Percentiles rank a stretch among this genome's conserved stretches.
Conservation (phyloP, 768 basidiomycete species). For the Mycena metata region DNA sequence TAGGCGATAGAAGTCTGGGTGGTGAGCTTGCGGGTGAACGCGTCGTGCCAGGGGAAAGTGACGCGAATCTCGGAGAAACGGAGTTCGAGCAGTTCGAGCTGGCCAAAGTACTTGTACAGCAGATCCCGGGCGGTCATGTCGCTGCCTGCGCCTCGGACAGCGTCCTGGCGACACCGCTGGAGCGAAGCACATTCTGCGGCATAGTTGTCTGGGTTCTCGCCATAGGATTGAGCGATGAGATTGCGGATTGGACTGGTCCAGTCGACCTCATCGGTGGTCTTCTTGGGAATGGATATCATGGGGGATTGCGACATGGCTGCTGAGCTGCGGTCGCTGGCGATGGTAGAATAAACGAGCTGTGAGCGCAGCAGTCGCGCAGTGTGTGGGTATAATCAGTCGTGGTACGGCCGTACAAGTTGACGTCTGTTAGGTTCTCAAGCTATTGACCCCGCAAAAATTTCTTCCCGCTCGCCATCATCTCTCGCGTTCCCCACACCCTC, state of each 20-base stretch:
- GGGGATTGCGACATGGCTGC: slow-evolving; percentile 82
- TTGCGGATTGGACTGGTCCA: slow-evolving; percentile 91
- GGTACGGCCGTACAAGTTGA: slow-evolving; percentile 7
- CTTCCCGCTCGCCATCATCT: slow-evolving; percentile 13
- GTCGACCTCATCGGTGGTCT: slow-evolving; percentile 96
- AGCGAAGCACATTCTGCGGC: slow-evolving; percentile 85
- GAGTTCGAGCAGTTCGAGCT: slow-evolving; percentile 96
- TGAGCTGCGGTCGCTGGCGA: too few relatives aligned
- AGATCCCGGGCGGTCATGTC: slow-evolving; percentile 96
- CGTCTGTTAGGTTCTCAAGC: slow-evolving; percentile 32
- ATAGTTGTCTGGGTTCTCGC: slow-evolving; percentile 93
- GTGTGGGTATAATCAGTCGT: background rate
- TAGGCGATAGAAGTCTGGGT: slow-evolving; percentile 97
- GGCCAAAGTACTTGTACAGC: slow-evolving; percentile 99
- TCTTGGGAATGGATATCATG: slow-evolving; percentile 92
- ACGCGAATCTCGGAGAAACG: slow-evolving; percentile 97
- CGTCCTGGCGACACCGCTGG: slow-evolving; percentile 94
- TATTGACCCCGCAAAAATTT: slow-evolving; percentile 40
- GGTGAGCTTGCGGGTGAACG: slow-evolving; percentile 93
- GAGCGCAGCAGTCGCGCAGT: slow-evolving; percentile 5
- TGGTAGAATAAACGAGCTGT: background rate
- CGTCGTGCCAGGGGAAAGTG: slow-evolving; percentile 97
- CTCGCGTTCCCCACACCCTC: background rate
- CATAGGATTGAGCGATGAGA: slow-evolving; percentile 92
- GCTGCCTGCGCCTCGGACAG: slow-evolving; percentile 95